phyloP scores from a whole-genome alignment of 192 early-diverging fungal species.

The Mortierella antarctica region DNA sequence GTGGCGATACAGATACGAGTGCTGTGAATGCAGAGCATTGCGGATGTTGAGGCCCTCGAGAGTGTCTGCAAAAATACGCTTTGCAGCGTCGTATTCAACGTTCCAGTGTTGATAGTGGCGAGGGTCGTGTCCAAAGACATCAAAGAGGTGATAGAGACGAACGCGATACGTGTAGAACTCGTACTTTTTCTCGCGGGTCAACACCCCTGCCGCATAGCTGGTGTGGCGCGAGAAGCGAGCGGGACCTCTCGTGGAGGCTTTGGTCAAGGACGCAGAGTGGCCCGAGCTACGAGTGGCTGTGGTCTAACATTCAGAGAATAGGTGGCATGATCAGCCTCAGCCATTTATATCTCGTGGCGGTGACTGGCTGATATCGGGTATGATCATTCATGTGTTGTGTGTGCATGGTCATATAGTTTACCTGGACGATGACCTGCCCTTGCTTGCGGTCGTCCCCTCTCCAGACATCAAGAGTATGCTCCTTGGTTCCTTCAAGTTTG shows the following conservation, averaged over 20 bases:
- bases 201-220: slow-evolving; percentile 46
- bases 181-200: slow-evolving; percentile 34
- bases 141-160: slow-evolving; percentile 38
- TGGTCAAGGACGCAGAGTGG: slow-evolving; percentile 5
- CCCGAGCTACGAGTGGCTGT: slow-evolving; percentile 15
- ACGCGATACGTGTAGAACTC: slow-evolving; percentile 48
- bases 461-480: slow-evolving; percentile 28
- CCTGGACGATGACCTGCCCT: slow-evolving; percentile 27
- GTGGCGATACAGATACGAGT: slow-evolving; percentile 48
- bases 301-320: slow-evolving; percentile 7
- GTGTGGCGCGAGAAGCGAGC: slow-evolving; percentile 49
- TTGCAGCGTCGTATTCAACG: slow-evolving; percentile 22
- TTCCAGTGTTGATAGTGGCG: slow-evolving; percentile 39
- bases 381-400: background rate
- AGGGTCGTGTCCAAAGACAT: slow-evolving; percentile 34
- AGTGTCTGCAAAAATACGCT: slow-evolving; percentile 43
- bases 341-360: background rate
- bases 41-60: slow-evolving; percentile 37
- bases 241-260: slow-evolving; percentile 31
- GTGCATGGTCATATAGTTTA: background rate
- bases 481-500: slow-evolving; percentile 20
- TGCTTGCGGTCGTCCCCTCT: slow-evolving; percentile 12
- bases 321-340: background rate
- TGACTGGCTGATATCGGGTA: background rate
- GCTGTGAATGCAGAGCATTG: slow-evolving; percentile 37